Evolutionary conservation across 306 rosid genomes (phyloP), one percentile per base, ranked within the genome.

Genomic region (Pterocarpus santalinus): DNA sequence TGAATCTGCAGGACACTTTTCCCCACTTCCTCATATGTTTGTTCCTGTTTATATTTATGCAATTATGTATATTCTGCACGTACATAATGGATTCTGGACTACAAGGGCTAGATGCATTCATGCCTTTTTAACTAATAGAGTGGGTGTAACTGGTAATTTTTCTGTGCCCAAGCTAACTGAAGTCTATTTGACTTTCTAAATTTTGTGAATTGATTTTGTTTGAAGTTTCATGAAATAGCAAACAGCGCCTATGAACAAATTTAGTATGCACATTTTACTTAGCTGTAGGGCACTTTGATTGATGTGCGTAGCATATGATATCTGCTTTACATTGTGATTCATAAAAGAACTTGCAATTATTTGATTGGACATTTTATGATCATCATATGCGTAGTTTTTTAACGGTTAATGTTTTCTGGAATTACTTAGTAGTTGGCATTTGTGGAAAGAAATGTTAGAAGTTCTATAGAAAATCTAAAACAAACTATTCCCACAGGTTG

Each of bases 401-500:
- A 10, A 22, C 28, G 28, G 28, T 22, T 22, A 22, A 22, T 67
- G 51, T 69, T 34, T 49, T 2, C 41, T 43, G 13, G 73, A 61
- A 16, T 69, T 14, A 51, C 33, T 44, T 35, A 65, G 65, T 39
- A 44, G 11, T 75, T 68, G 15, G 3, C 34, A 33, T 22, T 69
- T 28, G 51, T 36, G 7, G 47, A 39, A 46, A 56, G 7, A 36
- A 34, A 13, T 10, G 13, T 56, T 44, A 16, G 15, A 43, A 53
- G 11, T 70, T 49, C 8, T 63, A 43, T 2, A 56, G 32, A 49
- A 22, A 81, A 72, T 33, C 79, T 72, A 72, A 81, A 61, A 65
- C 55, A 52, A 65, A 14, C 44, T 61, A 38, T 81, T 77, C 15
- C 84, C 80, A 83, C 87, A 95, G 99, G 88, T 91, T 67, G 97